phyloP scores from a whole-genome alignment of 2,329 filamentous ascomycete species.

The Colletotrichum spaethianum region DNA sequence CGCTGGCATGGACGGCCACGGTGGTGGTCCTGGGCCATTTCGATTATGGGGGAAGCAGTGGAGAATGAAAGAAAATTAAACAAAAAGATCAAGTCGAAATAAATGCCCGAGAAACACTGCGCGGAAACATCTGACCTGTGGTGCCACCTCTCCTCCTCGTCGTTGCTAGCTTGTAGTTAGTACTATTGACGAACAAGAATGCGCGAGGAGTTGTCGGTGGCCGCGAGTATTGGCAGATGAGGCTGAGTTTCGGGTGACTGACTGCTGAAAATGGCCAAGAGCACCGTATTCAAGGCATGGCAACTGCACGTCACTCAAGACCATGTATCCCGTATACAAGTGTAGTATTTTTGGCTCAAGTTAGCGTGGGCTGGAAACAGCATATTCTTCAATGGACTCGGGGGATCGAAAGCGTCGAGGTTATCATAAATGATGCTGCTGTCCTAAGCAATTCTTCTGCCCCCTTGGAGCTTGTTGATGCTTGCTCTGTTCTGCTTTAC shows the following conservation, averaged over 20 bases:
- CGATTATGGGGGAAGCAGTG: not conserved
- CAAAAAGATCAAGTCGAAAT: not conserved
- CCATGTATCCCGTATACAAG: not conserved
- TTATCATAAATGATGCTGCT: not conserved
- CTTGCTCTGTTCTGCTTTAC: slow-evolving; percentile 2
- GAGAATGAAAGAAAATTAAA: slow-evolving; percentile 17
- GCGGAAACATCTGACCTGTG: slow-evolving; percentile 11
- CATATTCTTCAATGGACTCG: not conserved
- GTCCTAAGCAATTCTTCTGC: not conserved
- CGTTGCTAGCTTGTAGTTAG: not conserved
- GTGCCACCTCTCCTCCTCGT: not conserved
- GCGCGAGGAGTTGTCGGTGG: not conserved
- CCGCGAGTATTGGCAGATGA: not conserved
- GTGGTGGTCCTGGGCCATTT: slow-evolving; percentile 4
- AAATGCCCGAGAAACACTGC: not conserved
- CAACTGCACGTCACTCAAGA: slow-evolving; percentile 4
- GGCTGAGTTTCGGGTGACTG: not conserved
- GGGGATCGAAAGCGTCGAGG: not conserved
- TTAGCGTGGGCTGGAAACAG: not conserved
- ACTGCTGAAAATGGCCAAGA: not conserved
- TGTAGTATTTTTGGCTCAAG: not conserved
- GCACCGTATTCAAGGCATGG: slow-evolving; percentile 1
- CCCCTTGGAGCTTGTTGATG: too few species aligned
- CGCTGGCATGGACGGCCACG: slow-evolving; percentile 3
- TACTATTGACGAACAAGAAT: not conserved